Percentiles rank a stretch among this genome's conserved stretches.
Evolutionary conservation across 1,284 basidiomycete genomes (phyloP).

Genomic region (Exobasidium cylindrosporum): DNA sequence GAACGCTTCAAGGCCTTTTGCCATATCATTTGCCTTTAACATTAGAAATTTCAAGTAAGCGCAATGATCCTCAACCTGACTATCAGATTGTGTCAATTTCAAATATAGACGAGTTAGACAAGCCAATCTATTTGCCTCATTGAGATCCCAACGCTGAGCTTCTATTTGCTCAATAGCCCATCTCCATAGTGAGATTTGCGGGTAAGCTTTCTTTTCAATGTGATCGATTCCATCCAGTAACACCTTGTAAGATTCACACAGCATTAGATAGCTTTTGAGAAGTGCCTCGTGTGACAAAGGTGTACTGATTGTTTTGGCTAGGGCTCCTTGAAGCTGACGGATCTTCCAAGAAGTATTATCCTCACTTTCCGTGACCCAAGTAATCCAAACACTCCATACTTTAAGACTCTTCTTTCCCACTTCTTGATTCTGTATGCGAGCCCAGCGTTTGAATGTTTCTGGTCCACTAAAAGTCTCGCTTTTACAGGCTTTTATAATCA

Average conservation of each 20-base stretch:
- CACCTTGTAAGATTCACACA: neutral
- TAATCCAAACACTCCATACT: neutral
- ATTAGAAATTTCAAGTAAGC: slow-evolving; percentile 1
- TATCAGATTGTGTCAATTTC: neutral
- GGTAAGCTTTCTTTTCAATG: neutral
- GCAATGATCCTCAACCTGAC: neutral
- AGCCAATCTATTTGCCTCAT: neutral
- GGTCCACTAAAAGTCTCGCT: neutral
- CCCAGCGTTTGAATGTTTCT: neutral
- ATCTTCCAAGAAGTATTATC: neutral
- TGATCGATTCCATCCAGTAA: neutral
- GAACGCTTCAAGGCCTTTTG: neutral
- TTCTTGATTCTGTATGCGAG: neutral
- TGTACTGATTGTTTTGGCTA: neutral
- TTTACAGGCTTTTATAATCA: neutral
- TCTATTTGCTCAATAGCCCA: neutral
- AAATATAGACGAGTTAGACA: neutral
- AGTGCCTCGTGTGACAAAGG: neutral
- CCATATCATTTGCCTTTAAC: neutral
- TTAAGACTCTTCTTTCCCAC: neutral
- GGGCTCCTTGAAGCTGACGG: neutral
- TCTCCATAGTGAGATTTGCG: neutral
- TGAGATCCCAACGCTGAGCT: no score
- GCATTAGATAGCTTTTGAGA: neutral
- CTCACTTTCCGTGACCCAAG: neutral